Percentiles rank a stretch among this genome's conserved stretches.
These are phyloP conservation scores for Cryptosporidium tyzzeri DNA, from an alignment of 169 alveolate genomes.

Conservation along the genomic window DNA sequence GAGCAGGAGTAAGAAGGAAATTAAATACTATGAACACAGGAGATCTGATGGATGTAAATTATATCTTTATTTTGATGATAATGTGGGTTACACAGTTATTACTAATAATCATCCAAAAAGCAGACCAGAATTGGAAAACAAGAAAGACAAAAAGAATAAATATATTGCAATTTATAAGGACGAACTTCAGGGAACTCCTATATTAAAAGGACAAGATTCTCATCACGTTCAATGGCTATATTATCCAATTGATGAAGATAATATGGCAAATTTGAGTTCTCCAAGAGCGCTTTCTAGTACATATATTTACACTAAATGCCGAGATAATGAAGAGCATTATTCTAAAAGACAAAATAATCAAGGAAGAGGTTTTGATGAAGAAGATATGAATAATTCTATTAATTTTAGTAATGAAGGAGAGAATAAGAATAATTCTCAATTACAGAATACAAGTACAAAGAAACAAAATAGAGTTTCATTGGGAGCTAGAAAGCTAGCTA, in stretches of 20 bases:
- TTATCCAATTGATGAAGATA: background rate
- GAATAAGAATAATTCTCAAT: background rate
- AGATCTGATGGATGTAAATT: slow-evolving; percentile 7
- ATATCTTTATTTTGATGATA: slow-evolving; percentile 44
- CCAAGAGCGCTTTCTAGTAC: background rate
- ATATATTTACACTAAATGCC: slow-evolving; percentile 11
- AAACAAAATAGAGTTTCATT: background rate
- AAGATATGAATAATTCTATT: background rate
- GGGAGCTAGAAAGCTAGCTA: background rate
- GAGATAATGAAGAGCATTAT: background rate
- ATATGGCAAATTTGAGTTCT: background rate
- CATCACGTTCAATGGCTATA: slow-evolving; percentile 54
- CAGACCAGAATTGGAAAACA: background rate
- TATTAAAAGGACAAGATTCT: slow-evolving; percentile 64
- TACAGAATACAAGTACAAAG: background rate
- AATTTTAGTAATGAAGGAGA: background rate
- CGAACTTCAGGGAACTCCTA: background rate
- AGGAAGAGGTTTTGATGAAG: background rate
- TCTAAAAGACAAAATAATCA: background rate
- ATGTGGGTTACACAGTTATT: slow-evolving; percentile 26
- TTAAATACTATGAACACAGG: slow-evolving; percentile 44
- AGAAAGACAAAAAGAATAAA: background rate
- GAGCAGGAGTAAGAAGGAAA: background rate
- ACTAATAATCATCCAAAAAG: slow-evolving; percentile 17
- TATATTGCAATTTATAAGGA: slow-evolving; percentile 51